A percentile compares a stretch with the other conserved stretches of the same genome.
phyloP scores from a whole-genome alignment of 2,329 filamentous ascomycete genomes.

The Remersonia thermophila region DNA sequence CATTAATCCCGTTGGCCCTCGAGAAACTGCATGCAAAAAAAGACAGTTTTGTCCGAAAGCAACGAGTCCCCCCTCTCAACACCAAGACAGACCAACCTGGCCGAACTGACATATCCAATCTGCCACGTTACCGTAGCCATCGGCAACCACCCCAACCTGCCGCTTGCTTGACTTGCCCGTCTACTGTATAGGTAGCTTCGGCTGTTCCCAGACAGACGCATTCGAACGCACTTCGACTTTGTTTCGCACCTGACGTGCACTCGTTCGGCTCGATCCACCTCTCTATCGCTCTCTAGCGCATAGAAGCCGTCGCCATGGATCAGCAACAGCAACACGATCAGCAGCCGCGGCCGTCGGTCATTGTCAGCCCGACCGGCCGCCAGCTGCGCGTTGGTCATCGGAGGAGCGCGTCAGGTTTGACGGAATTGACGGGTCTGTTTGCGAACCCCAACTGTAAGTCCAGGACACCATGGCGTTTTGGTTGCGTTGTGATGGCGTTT shows the following conservation, averaged over 20 bases:
- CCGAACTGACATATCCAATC: too few species aligned
- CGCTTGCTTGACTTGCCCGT: conserved; percentile 2
- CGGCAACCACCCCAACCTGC: conserved; percentile 1
- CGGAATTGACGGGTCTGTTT: conserved; percentile 92
- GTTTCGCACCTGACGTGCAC: conserved; percentile 35
- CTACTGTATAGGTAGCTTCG: not conserved
- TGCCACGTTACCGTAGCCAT: too few species aligned
- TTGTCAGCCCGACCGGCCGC: conserved; percentile 67
- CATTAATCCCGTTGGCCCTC: conserved; percentile 18
- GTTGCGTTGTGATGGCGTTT: too few species aligned
- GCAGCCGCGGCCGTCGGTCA: conserved; percentile 42
- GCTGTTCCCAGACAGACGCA: conserved; percentile 6
- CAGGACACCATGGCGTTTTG: too few species aligned
- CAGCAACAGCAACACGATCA: conserved; percentile 53
- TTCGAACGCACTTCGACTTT: conserved; percentile 4
- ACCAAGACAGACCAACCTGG: not conserved
- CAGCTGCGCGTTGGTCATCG: conserved; percentile 95
- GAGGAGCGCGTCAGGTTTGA: conserved; percentile 92
- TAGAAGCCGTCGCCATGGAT: conserved; percentile 44
- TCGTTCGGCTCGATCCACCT: conserved; percentile 9
- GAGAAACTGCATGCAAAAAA: conserved; percentile 12
- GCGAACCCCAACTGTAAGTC: conserved; percentile 50
- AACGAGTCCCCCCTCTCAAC: too few species aligned
- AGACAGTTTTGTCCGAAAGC: conserved; percentile 2
- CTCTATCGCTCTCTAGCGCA: conserved; percentile 5